Evolutionary conservation across 2,329 filamentous ascomycete genomes (phyloP).

Genomic region (Hymenoscyphus salicellus): DNA sequence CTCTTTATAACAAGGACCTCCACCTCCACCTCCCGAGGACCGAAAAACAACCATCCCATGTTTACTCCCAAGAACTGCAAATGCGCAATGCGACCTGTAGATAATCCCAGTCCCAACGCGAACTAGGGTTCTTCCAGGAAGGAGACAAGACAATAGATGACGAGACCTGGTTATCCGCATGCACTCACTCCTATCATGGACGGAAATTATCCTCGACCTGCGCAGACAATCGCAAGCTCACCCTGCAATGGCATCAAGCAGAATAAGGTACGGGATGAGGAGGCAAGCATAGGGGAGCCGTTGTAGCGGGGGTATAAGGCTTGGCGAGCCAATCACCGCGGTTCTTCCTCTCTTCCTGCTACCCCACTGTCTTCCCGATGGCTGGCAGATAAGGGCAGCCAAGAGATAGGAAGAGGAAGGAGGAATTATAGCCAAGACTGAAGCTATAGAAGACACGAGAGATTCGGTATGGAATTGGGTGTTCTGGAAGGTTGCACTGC

Average conservation of each 20-base stretch:
- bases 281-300: background rate
- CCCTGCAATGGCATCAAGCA: background rate
- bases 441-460: background rate
- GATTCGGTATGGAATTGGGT: background rate
- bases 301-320: background rate
- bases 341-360: background rate
- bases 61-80: background rate
- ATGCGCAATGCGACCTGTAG: background rate
- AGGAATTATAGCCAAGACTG: background rate
- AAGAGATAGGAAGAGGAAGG: background rate
- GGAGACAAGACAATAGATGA: conserved; percentile 7
- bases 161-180: background rate
- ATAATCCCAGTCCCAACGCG: background rate
- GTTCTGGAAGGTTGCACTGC: background rate
- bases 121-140: conserved; percentile 1
- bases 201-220: background rate
- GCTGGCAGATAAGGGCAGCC: background rate
- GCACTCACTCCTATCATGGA: background rate
- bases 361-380: background rate
- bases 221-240: background rate
- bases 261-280: background rate
- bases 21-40: background rate
- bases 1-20: conserved; percentile 1
- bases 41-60: background rate
- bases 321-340: background rate